Evolutionary conservation across 495 filamentous ascomycete species (phyloP), one percentile per base, ranked within the genome.

Genomic region (Podospora australis): DNA sequence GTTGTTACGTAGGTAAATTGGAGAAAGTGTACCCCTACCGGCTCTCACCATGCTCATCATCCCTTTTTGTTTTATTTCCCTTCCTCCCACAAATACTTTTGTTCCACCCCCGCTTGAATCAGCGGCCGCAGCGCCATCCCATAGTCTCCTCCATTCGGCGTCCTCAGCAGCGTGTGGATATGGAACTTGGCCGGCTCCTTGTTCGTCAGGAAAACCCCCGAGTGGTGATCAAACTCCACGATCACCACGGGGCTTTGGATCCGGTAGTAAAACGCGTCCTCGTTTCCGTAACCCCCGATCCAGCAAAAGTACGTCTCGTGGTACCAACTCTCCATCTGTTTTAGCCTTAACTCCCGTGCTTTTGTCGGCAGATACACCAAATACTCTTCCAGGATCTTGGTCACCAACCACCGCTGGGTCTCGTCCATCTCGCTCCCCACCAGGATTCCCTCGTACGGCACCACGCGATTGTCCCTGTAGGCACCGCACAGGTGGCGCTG

Each of bases 151-250:
- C 70, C 78, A 62, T 90, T 88, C 26, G 85, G 85, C 35, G 79
- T 79, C 46, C 85, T 60, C 56, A 85, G 58, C 50, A 86, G 61
- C 0, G 85, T 88, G 60, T 90, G 86, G 28, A 84, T 82, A 60
- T 88, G 85, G 53, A 84, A 90, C 67, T 84, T 86, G 50, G 80
- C 80, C 11, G 86, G 85, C 60, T 81, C 73, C 52, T 73, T 71
- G 54, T 88, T 90, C 1, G 75, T 79, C 63, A 90, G 66, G 53
- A 87, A 90, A 8, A 88, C 85, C 3, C 85, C 86, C 8, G 80
- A 86, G 58, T 90, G 86, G 57, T 86, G 83, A 58, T 90, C 86
- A 62, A 90, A 84, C 72, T 89, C 86, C 39, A 81, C 67, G 26
- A 88, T 64, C 11, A 86, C 67, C 1, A 88, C 82, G 0, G 84